A percentile compares a stretch with the other conserved stretches of the same genome.
phyloP scores from a whole-genome alignment of 2,329 filamentous ascomycete species.

The Colletotrichum sp. region DNA sequence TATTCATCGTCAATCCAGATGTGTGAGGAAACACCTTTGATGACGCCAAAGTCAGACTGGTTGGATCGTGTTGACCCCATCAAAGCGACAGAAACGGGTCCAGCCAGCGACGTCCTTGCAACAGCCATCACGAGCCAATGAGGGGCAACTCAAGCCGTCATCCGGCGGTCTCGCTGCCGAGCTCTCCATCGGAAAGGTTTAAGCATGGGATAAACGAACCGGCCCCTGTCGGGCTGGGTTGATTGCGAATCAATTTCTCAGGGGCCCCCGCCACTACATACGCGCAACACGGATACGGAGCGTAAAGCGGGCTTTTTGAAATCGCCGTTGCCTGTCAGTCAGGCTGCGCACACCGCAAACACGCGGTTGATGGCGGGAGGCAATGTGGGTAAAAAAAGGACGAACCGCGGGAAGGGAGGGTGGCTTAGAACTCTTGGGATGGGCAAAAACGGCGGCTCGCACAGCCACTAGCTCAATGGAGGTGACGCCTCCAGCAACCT shows the following conservation, averaged over 20 bases:
- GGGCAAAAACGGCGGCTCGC: background rate
- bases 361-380: background rate
- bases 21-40: background rate
- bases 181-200: background rate
- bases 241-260: background rate
- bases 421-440: background rate
- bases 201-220: background rate
- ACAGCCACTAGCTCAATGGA: background rate
- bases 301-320: background rate
- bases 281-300: background rate
- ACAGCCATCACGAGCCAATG: conserved; percentile 1
- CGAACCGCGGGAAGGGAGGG: background rate
- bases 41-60: background rate
- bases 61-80: background rate
- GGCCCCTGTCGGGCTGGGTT: background rate
- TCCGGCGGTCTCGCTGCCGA: background rate
- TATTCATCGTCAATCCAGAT: background rate
- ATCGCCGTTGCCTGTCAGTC: background rate
- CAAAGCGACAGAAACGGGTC: background rate
- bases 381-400: background rate
- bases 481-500: background rate
- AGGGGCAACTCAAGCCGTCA: background rate
- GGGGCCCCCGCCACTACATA: background rate
- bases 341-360: background rate
- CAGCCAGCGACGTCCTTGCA: background rate